Percentiles rank a stretch among this genome's conserved stretches.
Conservation (phyloP, 1,284 basidiomycete species). For the Apiotrichum gamsii region DNA sequence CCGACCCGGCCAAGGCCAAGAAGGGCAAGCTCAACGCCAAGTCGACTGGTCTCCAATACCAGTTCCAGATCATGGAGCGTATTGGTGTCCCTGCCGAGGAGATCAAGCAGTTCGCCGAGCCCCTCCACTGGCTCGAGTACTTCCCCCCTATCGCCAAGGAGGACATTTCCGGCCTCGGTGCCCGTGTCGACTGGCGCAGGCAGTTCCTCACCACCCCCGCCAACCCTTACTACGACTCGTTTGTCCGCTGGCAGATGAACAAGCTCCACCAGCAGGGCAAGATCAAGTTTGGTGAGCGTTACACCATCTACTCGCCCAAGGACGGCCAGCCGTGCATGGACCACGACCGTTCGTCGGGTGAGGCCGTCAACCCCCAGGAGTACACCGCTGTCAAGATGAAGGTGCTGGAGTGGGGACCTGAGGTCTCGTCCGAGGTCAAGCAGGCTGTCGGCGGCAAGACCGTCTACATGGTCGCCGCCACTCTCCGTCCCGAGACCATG, state of each 20-base stretch:
- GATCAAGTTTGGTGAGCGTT: constrained; percentile 97
- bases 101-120: constrained; percentile 94
- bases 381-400: constrained; percentile 96
- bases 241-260: constrained; percentile 98
- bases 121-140: constrained; percentile 83
- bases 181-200: constrained; percentile 95
- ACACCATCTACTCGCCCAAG: constrained; percentile 99
- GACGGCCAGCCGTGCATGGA: constrained; percentile 99
- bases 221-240: constrained; percentile 96
- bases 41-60: constrained; percentile 87
- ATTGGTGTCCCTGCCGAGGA: constrained; percentile 81
- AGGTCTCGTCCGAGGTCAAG: constrained; percentile 57
- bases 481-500: constrained; percentile 96
- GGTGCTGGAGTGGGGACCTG: constrained; percentile 67
- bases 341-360: constrained; percentile 93
- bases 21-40: constrained; percentile 96
- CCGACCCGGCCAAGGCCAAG: constrained; percentile 65
- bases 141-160: constrained; percentile 94
- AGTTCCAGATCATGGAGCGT: constrained; percentile 98
- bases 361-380: constrained; percentile 92
- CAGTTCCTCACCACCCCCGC: constrained; percentile 86
- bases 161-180: constrained; percentile 82
- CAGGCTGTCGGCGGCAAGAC: constrained; percentile 67
- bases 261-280: constrained; percentile 77
- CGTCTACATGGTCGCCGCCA: constrained; percentile 90